Evolutionary conservation across 1,284 basidiomycete genomes (phyloP), one percentile per base, ranked within the genome.

Genomic region (Sanghuangporus sanghuang): DNA sequence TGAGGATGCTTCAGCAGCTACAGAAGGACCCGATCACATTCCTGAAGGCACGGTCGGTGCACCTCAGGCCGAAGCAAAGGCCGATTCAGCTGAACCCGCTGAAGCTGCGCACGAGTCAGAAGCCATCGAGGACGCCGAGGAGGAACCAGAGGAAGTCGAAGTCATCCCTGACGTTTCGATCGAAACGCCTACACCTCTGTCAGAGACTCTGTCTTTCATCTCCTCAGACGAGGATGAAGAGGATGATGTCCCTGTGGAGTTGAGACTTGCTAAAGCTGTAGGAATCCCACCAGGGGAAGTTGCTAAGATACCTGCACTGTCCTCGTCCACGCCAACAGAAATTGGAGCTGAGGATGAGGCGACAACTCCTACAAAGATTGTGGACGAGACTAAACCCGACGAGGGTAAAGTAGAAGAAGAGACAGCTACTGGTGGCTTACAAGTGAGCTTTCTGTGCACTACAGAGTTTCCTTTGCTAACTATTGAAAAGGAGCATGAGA

Each of bases 101-200:
- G 35, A 38, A 38, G 35, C n/a, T n/a, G n/a, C 21, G 2, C 7
- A 3, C 35, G 27, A 32, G 8, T 38, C 54, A 56, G 36, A 56
- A 35, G 4, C 4, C 12, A 11, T 2, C 54, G 11, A 11, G 14
- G 5, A 14, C 1, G 5, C 32, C 6, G 54, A 38, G 40, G 35
- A 38, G 14, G 38, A 38, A 8, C 32, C 56, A 36, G 53, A 56
- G 21, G 21, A 16, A 18, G 18, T 49, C 32, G 42, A 53, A 42
- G 12, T 35, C 16, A 23, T 63, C 32, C 56, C 61, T 21, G 38
- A 58, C 12, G 61, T 63, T 40, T 36, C 38, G 14, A 36, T 63
- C 18, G 61, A 63, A 36, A 39, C 57, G 46, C 61, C 56, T 16
- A 63, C 61, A 9, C 61, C 61, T 23, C 40, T 55, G 8, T 23